Evolutionary conservation across 2,329 filamentous ascomycete genomes (phyloP), one percentile per base, ranked within the genome.

Genomic region (Fusarium lyarnte): DNA sequence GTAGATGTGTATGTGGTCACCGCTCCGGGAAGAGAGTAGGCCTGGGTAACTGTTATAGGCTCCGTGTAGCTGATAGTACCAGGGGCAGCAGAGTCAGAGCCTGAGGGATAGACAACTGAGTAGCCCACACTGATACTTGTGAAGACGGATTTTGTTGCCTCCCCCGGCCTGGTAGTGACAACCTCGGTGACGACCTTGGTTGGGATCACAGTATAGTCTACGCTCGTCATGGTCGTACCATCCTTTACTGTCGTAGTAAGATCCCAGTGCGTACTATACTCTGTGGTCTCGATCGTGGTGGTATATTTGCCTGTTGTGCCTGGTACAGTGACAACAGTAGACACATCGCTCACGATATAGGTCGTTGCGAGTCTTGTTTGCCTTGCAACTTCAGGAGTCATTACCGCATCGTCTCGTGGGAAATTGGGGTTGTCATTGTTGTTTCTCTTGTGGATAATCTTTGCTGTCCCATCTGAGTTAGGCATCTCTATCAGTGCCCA

Each of bases 401-500:
- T 61, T 16, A 46, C 39, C 7, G 33, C 33, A 19, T 45, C 57
- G 17, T 72, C 39, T 14, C 46, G 39, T 23, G 63, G 55, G 4
- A 68, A 51, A 17, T 53, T 55, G 8, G 41, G 42, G n/a, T 57
- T 53, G 16, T 38, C 47, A 19, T 43, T 31, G 5, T 38, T 42
- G n/a, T 13, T 46, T 29, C 74, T 73, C n/a, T 67, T 75, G 47
- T 64, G 29, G 6, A 67, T 51, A n/a, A 77, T 69, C 25, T 66
- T 72, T 17, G 72, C 74, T 16, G 72, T 74, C 5, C 38, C 70
- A 19, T 78, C 74, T 6, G 76, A 78, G 42, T 76, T 42, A 13
- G 74, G 76, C 76, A 78, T 78, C 27, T 63, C 53, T 29, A 70
- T 49, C 45, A 69, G 66, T 10, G 76, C 76, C 71, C 73, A 78